Evolutionary conservation across 306 rosid genomes (phyloP).

Genomic region (Medicago lupulina): DNA sequence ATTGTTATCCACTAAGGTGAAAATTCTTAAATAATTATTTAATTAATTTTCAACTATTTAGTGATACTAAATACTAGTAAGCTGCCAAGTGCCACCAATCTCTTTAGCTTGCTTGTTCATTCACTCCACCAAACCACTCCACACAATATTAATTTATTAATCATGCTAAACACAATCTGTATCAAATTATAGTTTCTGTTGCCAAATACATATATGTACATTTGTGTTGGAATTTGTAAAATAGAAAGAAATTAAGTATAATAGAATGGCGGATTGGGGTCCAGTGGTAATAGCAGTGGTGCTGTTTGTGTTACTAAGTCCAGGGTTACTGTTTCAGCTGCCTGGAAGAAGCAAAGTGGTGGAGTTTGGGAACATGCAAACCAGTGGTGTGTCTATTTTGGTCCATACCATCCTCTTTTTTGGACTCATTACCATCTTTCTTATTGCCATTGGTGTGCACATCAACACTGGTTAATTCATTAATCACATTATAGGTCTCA

Average conservation of each 20-base stretch:
- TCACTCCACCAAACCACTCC: background rate
- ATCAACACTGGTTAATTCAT: conserved; percentile 54
- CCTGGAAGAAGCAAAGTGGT: conserved; percentile 62
- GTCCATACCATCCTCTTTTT: conserved; percentile 71
- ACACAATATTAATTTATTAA: background rate
- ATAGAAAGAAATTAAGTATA: background rate
- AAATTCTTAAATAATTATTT: background rate
- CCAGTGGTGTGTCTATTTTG: conserved; percentile 59
- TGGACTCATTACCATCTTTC: conserved; percentile 70
- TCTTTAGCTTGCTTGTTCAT: conserved; percentile 12
- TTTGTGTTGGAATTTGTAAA: background rate
- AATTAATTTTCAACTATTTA: background rate
- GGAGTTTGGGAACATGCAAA: conserved; percentile 67
- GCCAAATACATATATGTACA: background rate
- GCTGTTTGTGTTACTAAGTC: conserved; percentile 67
- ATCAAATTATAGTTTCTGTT: background rate
- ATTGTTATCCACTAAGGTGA: background rate
- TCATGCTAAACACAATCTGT: background rate
- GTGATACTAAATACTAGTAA: background rate
- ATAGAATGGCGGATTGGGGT: conserved; percentile 74
- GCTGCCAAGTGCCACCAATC: conserved; percentile 4
- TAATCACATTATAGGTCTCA: background rate
- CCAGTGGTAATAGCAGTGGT: conserved; percentile 80
- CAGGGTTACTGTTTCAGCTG: conserved; percentile 66
- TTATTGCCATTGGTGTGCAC: conserved; percentile 69